These are phyloP conservation scores for Dryas alaskensis DNA, from an alignment of 306 rosid genomes.

Conservation along the genomic window DNA sequence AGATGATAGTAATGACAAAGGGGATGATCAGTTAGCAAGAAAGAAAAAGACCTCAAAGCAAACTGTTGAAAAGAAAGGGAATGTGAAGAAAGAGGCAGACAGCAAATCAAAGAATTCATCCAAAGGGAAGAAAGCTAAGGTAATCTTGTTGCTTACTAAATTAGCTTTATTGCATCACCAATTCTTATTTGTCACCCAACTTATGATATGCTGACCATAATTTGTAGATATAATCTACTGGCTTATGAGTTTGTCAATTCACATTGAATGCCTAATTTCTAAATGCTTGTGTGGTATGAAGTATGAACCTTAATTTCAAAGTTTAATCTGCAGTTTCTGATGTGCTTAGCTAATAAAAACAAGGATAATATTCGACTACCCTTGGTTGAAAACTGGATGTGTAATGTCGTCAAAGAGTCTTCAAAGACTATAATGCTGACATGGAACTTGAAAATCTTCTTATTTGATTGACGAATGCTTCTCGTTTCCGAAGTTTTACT, in stretches of 20 bases:
- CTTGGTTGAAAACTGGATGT: neutral
- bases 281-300: neutral
- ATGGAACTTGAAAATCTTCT: constrained; percentile 8
- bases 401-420: neutral
- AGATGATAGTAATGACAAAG: constrained; percentile 34
- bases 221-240: neutral
- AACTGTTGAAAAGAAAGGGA: constrained; percentile 45
- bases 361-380: neutral
- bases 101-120: constrained; percentile 48
- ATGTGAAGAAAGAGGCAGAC: constrained; percentile 42
- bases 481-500: neutral
- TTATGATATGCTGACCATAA: neutral
- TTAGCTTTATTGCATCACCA: neutral
- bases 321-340: neutral
- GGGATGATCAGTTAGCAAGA: constrained; percentile 33
- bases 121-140: constrained; percentile 79
- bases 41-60: constrained; percentile 45
- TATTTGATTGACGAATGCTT: neutral
- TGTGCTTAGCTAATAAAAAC: neutral
- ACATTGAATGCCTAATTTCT: neutral
- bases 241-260: constrained; percentile 2
- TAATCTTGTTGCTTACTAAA: constrained; percentile 27
- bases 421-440: neutral
- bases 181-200: neutral
- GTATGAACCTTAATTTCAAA: too few species aligned